Evolutionary conservation across 2,329 filamentous ascomycete genomes (phyloP).

Genomic region (Xylariaceae sp.): DNA sequence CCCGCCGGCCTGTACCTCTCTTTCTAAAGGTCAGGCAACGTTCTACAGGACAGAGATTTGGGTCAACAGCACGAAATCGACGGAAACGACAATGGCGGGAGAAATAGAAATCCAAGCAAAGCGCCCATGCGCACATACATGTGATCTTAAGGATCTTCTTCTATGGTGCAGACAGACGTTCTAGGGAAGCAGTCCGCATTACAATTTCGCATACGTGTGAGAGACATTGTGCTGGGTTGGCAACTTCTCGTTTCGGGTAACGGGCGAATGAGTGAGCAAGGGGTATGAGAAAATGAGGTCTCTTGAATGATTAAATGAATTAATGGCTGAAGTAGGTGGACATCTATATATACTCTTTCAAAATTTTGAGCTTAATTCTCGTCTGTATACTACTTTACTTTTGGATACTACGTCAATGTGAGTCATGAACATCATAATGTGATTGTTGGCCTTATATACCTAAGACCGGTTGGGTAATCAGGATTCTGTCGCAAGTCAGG

Average conservation of each 20-base stretch:
- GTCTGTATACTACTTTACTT: too few relatives aligned
- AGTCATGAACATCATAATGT: too few relatives aligned
- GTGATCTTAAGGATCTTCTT: background rate
- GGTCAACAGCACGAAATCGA: constrained; percentile 1
- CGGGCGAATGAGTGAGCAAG: too few relatives aligned
- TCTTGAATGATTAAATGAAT: too few relatives aligned
- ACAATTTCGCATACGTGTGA: constrained; percentile 5
- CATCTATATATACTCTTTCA: too few relatives aligned
- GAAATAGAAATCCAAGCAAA: background rate
- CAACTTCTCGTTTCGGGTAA: background rate
- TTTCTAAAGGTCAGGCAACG: background rate
- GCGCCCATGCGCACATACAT: background rate
- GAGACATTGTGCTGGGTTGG: constrained; percentile 10
- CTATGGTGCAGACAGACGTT: background rate
- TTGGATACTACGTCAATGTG: too few relatives aligned
- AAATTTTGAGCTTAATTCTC: too few relatives aligned
- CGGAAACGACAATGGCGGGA: background rate
- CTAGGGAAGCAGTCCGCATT: background rate
- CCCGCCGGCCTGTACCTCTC: background rate
- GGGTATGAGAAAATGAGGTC: too few relatives aligned
- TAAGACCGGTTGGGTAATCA: too few relatives aligned
- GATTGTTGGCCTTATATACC: too few relatives aligned
- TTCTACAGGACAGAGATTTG: background rate
- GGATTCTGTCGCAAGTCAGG: too few relatives aligned
- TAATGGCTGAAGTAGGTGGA: too few relatives aligned